phyloP scores from a whole-genome alignment of 805 yeast species.

The Wickerhamomyces strasburgensis region DNA sequence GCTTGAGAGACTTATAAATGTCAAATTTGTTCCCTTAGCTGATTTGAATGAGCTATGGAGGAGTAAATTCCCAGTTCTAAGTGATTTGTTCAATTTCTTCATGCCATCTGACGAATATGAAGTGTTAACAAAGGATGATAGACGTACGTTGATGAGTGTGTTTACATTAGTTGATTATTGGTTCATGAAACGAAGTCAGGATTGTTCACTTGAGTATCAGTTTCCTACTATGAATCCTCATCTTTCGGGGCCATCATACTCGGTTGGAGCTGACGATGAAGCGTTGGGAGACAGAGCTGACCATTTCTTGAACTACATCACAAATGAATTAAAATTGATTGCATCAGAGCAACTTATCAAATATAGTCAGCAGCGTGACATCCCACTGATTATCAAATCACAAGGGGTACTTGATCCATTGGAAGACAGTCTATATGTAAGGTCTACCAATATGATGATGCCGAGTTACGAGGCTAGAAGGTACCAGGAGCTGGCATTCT shows the following conservation, averaged over 20 bases:
- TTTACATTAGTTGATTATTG: slow-evolving; percentile 14
- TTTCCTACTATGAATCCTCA: slow-evolving; percentile 1
- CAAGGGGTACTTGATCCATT: slow-evolving; percentile 5
- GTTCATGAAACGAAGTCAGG: slow-evolving; percentile 12
- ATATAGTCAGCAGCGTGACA: not conserved
- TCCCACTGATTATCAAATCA: slow-evolving; percentile 6
- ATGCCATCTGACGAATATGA: slow-evolving; percentile 9
- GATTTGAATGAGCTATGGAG: slow-evolving; percentile 16
- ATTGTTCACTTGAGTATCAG: slow-evolving; percentile 12
- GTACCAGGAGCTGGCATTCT: slow-evolving; percentile 14
- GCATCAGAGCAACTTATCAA: slow-evolving; percentile 11
- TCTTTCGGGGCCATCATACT: too few species aligned
- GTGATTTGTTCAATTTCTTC: slow-evolving; percentile 14
- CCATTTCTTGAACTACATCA: slow-evolving; percentile 6
- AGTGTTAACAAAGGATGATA: slow-evolving; percentile 6
- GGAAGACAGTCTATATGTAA: slow-evolving; percentile 7
- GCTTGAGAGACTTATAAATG: slow-evolving; percentile 11
- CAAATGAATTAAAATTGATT: slow-evolving; percentile 10
- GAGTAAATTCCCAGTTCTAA: slow-evolving; percentile 13
- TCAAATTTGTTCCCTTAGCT: slow-evolving; percentile 9
- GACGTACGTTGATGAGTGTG: slow-evolving; percentile 6
- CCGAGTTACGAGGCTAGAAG: slow-evolving; percentile 13
- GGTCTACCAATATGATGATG: slow-evolving; percentile 7
- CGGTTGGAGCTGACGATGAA: too few species aligned
- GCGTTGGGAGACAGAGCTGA: too few species aligned